Evolutionary conservation across 1,284 basidiomycete genomes (phyloP).

Genomic region (Leccinum subrobustum): DNA sequence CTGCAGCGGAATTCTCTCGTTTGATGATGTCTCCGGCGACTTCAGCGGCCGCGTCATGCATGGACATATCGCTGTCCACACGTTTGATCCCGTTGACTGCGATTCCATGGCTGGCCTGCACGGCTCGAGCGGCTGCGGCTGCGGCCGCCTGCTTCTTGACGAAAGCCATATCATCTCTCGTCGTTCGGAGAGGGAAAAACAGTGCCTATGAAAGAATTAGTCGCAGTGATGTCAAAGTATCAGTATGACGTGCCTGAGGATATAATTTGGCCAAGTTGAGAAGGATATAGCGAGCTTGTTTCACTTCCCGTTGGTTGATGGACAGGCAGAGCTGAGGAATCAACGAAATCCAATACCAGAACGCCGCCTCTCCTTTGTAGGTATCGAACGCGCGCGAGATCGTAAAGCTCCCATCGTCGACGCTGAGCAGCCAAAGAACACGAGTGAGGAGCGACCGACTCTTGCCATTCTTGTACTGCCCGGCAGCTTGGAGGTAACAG

Average conservation of each 20-base stretch:
- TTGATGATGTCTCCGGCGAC: constrained; percentile 28
- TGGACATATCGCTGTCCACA: constrained; percentile 28
- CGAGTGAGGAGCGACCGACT: constrained; percentile 90
- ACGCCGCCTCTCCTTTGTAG: constrained; percentile 95
- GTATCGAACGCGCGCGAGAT: constrained; percentile 93
- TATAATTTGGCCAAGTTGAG: constrained; percentile 90
- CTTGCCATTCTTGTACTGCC: constrained; percentile 94
- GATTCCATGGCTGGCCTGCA: constrained; percentile 25
- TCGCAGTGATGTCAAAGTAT: constrained; percentile 1
- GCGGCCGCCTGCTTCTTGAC: constrained; percentile 44
- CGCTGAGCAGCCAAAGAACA: constrained; percentile 94
- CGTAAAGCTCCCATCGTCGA: constrained; percentile 79
- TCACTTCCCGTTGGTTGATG: constrained; percentile 88
- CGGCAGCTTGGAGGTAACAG: constrained; percentile 97
- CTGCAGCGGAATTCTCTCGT: constrained; percentile 23
- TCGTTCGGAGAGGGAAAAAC: constrained; percentile 94
- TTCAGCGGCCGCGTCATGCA: constrained; percentile 36
- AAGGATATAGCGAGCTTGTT: constrained; percentile 89
- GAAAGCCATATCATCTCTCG: constrained; percentile 82
- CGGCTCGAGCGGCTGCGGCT: constrained; percentile 36
- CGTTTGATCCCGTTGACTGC: constrained; percentile 31
- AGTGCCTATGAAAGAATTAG: constrained; percentile 62
- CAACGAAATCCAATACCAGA: constrained; percentile 99
- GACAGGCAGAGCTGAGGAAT: constrained; percentile 96
- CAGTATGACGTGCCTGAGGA: constrained; percentile 74